Percentiles rank a stretch among this genome's conserved stretches.
phyloP scores from a whole-genome alignment of 208 protist species.

The Acanthamoeba sp. region DNA sequence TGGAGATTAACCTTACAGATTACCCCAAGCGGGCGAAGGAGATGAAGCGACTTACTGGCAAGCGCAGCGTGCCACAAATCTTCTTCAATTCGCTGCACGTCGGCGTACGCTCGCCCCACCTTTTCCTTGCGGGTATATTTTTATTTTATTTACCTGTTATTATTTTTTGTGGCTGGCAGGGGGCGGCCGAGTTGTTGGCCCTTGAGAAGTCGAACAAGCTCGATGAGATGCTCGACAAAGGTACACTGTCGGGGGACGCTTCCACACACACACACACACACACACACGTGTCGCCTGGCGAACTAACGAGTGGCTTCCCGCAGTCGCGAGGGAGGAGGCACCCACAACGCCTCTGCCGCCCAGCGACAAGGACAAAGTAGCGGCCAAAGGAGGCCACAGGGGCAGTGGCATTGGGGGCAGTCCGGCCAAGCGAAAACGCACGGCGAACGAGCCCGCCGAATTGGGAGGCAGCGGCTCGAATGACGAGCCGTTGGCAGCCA shows the following conservation, averaged over 20 bases:
- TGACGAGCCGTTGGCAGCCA: neutral
- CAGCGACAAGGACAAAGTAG: neutral
- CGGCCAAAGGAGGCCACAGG: neutral
- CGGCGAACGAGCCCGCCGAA: neutral
- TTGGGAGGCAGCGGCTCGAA: neutral
- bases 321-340: slow-evolving; percentile 12
- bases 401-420: neutral
- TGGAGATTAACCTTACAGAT: slow-evolving; percentile 41
- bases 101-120: neutral
- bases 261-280: too few species aligned
- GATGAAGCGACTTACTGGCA: slow-evolving; percentile 44
- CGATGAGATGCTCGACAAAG: slow-evolving; percentile 49
- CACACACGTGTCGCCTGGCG: too few species aligned
- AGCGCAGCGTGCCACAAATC: slow-evolving; percentile 39
- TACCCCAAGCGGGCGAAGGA: slow-evolving; percentile 5
- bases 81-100: slow-evolving; percentile 42
- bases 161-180: neutral
- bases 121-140: neutral
- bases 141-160: neutral
- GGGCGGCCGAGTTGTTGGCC: neutral
- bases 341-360: neutral
- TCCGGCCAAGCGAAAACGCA: neutral
- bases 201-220: slow-evolving; percentile 22
- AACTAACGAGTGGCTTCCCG: neutral
- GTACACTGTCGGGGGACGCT: too few species aligned